Conservation (phyloP, 2,329 filamentous ascomycete genomes). For the Aspergillus cejpii region DNA sequence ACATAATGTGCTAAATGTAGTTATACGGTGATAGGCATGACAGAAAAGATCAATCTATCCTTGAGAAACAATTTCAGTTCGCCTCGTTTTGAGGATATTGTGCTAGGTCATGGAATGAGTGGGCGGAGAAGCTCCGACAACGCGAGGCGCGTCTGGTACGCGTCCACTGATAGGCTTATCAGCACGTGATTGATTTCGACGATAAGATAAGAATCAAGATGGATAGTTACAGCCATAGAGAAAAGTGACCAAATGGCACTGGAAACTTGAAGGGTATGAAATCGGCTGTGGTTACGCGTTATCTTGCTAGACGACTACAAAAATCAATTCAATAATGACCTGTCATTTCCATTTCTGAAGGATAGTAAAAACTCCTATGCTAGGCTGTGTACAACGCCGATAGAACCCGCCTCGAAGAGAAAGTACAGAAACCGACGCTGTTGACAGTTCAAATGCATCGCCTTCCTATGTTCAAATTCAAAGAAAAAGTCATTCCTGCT, state of each 20-base stretch:
- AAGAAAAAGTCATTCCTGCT: neutral
- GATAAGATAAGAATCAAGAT: neutral
- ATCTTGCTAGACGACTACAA: too few relatives aligned
- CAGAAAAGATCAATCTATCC: neutral
- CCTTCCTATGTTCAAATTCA: neutral
- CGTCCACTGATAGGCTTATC: neutral
- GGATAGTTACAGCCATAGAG: too few relatives aligned
- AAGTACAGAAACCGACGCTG: slow-evolving; percentile 7
- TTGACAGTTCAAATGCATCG: slow-evolving; percentile 4
- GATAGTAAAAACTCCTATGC: slow-evolving; percentile 1
- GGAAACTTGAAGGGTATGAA: too few relatives aligned
- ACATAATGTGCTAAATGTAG: slow-evolving; percentile 19
- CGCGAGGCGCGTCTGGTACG: slow-evolving; percentile 10
- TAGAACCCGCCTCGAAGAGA: neutral
- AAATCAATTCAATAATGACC: neutral
- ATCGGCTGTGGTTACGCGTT: too few relatives aligned
- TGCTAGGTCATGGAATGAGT: neutral
- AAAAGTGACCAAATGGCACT: too few relatives aligned
- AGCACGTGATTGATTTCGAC: neutral
- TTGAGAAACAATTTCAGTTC: neutral
- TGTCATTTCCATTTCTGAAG: neutral
- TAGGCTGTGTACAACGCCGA: slow-evolving; percentile 1
- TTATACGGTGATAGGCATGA: neutral
- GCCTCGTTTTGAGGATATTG: neutral
- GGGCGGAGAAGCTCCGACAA: neutral